phyloP scores from a whole-genome alignment of 73 alveolate genomes.

The Symbiodinium pilosum region DNA sequence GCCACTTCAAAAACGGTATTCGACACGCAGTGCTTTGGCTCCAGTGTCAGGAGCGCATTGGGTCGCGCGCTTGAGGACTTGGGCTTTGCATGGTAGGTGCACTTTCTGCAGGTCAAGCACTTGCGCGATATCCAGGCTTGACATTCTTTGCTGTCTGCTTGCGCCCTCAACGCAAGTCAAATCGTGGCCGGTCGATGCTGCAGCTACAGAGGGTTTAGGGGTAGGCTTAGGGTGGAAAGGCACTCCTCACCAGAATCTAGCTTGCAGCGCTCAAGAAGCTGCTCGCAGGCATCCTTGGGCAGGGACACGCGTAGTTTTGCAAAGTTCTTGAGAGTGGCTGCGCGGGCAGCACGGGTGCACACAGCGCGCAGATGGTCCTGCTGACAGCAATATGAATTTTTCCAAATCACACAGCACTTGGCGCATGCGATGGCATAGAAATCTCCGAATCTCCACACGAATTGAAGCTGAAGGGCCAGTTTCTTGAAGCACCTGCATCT shows the following conservation, averaged over 20 bases:
- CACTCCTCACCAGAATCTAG: too few species aligned
- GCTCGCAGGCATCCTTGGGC: not conserved
- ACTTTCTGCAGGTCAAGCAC: not conserved
- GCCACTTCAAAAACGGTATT: not conserved
- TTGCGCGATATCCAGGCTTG: not conserved
- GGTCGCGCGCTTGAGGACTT: not conserved
- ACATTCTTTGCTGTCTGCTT: not conserved
- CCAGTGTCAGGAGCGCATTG: not conserved
- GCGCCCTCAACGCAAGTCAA: too few species aligned
- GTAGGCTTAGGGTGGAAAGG: too few species aligned
- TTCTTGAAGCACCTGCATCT: not conserved
- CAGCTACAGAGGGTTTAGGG: too few species aligned
- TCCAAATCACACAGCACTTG: not conserved
- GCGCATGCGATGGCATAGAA: not conserved
- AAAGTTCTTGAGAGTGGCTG: not conserved
- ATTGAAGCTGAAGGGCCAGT: not conserved
- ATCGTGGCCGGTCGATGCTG: too few species aligned
- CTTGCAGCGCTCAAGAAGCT: not conserved
- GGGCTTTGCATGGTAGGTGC: not conserved
- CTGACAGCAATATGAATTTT: not conserved
- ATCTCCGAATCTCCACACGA: not conserved
- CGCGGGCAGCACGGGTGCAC: not conserved
- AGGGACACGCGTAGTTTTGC: not conserved
- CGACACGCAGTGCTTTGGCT: not conserved
- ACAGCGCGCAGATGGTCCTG: not conserved